Conservation (phyloP, 176 grass and related monocot species). For the Poa pratensis region DNA sequence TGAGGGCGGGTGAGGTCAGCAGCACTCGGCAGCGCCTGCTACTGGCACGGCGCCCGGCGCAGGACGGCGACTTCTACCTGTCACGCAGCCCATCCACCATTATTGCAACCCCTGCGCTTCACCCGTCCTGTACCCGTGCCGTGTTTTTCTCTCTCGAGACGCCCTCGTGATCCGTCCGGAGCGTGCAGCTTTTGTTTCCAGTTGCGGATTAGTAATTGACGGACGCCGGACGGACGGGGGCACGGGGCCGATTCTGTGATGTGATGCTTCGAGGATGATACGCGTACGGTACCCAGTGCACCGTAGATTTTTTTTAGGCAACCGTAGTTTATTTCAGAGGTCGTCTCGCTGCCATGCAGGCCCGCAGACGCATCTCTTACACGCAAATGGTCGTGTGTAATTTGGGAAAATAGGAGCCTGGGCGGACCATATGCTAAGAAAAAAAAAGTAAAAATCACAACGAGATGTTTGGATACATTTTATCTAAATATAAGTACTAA, state of each 20-base stretch:
- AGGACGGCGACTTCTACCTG: conserved; percentile 32
- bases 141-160: neutral
- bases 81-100: conserved; percentile 17
- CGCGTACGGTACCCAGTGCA: neutral
- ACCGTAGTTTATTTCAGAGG: neutral
- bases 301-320: no score
- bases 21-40: conserved; percentile 40
- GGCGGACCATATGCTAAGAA: no score
- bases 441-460: no score
- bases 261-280: neutral
- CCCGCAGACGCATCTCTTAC: neutral
- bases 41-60: conserved; percentile 42
- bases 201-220: neutral
- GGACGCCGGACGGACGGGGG: neutral
- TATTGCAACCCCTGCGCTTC: conserved; percentile 14
- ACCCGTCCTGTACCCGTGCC: neutral
- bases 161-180: conserved; percentile 37
- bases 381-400: neutral
- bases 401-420: neutral
- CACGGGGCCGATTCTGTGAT: neutral
- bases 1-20: conserved; percentile 44
- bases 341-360: neutral
- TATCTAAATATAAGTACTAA: no score
- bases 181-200: neutral
- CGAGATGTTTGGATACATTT: no score